phyloP scores from a whole-genome alignment of 768 basidiomycete species.

The Grammothele lineata region DNA sequence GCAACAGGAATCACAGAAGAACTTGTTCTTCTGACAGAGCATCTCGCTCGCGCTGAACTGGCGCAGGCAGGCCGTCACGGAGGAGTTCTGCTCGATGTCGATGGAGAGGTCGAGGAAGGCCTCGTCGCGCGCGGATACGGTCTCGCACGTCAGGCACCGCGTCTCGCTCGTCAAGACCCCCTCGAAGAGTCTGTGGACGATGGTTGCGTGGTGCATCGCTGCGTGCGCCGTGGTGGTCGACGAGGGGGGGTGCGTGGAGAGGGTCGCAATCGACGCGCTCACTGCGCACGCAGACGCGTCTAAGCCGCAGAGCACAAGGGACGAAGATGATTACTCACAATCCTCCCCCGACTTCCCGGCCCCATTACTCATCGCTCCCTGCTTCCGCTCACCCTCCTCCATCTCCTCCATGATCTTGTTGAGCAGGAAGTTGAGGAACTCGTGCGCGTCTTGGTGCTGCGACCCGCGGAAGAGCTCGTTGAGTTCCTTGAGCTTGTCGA shows the following conservation, averaged over 20 bases:
- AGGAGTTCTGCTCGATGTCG: conserved; percentile 98
- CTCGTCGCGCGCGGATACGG: conserved; percentile 87
- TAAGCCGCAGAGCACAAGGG: conserved; percentile 2
- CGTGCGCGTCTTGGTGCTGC: conserved; percentile 98
- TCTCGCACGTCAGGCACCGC: conserved; percentile 96
- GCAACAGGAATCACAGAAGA: conserved; percentile 96
- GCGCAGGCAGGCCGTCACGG: conserved; percentile 90
- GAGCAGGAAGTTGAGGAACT: conserved; percentile 91
- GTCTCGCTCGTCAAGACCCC: conserved; percentile 96
- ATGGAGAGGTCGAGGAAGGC: conserved; percentile 97
- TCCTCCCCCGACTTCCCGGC: conserved; percentile 43
- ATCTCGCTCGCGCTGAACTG: conserved; percentile 98
- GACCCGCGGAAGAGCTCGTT: conserved; percentile 89
- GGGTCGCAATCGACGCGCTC: conserved; percentile 53
- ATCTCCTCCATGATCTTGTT: conserved; percentile 94
- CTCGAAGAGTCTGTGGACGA: conserved; percentile 92
- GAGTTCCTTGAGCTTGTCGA: conserved; percentile 88
- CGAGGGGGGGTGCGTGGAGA: conserved; percentile 40
- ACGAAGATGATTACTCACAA: conserved; percentile 42
- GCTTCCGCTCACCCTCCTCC: conserved; percentile 52
- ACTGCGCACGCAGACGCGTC: conserved; percentile 37
- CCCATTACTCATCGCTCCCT: conserved; percentile 5
- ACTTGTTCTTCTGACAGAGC: conserved; percentile 97
- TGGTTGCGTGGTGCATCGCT: conserved; percentile 42
- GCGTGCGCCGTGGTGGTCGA: conserved; percentile 41